Evolutionary conservation across 257 asterid genomes (phyloP).

Genomic region (Apocynum venetum): DNA sequence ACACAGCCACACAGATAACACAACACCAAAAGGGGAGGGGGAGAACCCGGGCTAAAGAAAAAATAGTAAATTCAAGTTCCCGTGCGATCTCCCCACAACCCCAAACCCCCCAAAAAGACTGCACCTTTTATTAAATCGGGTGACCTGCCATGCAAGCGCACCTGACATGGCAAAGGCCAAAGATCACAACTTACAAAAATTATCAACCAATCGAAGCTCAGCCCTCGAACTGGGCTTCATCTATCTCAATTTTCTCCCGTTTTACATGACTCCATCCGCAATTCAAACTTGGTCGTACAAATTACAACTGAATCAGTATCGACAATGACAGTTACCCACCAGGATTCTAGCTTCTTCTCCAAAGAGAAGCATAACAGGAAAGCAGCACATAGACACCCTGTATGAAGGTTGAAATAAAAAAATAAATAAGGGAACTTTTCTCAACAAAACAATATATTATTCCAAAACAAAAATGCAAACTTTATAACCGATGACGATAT

Average conservation of each 20-base stretch:
- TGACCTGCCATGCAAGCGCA: slow-evolving; percentile 46
- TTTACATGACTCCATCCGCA: not conserved
- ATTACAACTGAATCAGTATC: not conserved
- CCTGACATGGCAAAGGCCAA: slow-evolving; percentile 39
- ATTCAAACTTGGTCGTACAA: not conserved
- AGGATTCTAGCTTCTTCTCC: not conserved
- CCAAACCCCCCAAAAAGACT: slow-evolving; percentile 2
- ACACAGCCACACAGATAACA: not conserved
- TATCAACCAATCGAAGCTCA: slow-evolving; percentile 9
- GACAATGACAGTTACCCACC: too few species aligned
- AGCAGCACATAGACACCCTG: not conserved
- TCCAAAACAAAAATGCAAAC: not conserved
- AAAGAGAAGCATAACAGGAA: not conserved
- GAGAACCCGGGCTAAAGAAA: slow-evolving; percentile 20
- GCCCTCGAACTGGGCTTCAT: slow-evolving; percentile 1
- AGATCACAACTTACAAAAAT: not conserved
- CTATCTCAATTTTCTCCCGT: not conserved
- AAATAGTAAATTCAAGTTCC: not conserved
- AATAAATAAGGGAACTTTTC: too few species aligned
- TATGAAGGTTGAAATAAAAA: not conserved
- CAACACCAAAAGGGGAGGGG: slow-evolving; percentile 1
- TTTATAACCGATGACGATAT: not conserved
- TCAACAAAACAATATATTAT: too few species aligned
- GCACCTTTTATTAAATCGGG: not conserved
- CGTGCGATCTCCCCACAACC: slow-evolving; percentile 22